Conservation (phyloP, 2,329 filamentous ascomycete species). For the Chrysoporthe deuterocubensis region DNA sequence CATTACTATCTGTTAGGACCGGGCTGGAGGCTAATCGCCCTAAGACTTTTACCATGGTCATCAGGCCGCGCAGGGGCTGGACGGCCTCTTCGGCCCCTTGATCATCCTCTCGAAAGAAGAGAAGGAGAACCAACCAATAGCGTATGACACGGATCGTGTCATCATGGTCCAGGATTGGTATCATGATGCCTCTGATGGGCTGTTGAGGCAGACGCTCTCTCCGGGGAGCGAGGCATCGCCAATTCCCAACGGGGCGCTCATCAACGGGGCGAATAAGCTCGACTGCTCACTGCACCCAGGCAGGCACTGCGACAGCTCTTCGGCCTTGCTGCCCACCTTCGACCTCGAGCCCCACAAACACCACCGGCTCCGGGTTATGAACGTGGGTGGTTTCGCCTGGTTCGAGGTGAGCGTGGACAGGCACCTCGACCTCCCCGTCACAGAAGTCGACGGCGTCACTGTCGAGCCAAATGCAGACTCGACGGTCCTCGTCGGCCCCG, state of each 20-base stretch:
- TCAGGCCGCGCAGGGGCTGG: constrained; percentile 64
- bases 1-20: not conserved
- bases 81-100: constrained; percentile 68
- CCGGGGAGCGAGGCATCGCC: constrained; percentile 48
- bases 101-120: constrained; percentile 63
- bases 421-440: constrained; percentile 57
- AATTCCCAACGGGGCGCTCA: constrained; percentile 50
- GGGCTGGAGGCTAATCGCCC: not conserved
- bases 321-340: constrained; percentile 45
- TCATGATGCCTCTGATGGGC: constrained; percentile 54
- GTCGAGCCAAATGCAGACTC: constrained; percentile 63
- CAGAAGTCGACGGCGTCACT: constrained; percentile 72
- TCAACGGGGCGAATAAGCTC: constrained; percentile 48
- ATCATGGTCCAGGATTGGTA: constrained; percentile 74
- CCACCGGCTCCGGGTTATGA: constrained; percentile 71
- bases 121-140: constrained; percentile 51
- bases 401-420: constrained; percentile 74
- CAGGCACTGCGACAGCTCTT: constrained; percentile 49
- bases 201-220: constrained; percentile 43
- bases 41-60: constrained; percentile 52
- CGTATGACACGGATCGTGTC: constrained; percentile 62
- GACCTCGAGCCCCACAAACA: constrained; percentile 56
- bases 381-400: constrained; percentile 72
- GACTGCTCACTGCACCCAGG: constrained; percentile 44
- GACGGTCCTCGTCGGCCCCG: constrained; percentile 68